phyloP scores from a whole-genome alignment of 2,329 filamentous ascomycete genomes.

The Calycina marina region DNA sequence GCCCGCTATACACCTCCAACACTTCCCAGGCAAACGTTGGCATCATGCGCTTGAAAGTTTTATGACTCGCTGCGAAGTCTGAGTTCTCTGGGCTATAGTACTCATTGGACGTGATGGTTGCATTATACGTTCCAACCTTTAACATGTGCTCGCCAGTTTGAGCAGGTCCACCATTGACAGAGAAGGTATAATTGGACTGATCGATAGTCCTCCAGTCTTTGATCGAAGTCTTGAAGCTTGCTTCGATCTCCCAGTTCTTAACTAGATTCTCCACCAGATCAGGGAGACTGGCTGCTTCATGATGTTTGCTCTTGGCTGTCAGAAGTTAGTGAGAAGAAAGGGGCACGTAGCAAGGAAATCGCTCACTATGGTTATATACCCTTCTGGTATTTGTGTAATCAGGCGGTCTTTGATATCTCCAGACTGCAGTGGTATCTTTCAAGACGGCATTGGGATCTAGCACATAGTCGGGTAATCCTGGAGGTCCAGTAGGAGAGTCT shows the following conservation, averaged over 20 bases:
- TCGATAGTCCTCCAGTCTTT: constrained; percentile 53
- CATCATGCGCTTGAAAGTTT: constrained; percentile 62
- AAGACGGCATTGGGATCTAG: constrained; percentile 43
- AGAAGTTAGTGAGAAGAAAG: not conserved
- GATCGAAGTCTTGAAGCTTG: constrained; percentile 48
- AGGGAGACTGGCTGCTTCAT: constrained; percentile 40
- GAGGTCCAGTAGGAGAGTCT: constrained; percentile 5
- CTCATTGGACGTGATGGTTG: constrained; percentile 46
- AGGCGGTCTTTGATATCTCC: constrained; percentile 45
- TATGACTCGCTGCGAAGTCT: constrained; percentile 50
- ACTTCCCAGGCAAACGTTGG: constrained; percentile 60
- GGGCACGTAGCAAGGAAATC: not conserved
- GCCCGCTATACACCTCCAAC: constrained; percentile 50
- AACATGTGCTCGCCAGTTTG: constrained; percentile 50
- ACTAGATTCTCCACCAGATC: constrained; percentile 53
- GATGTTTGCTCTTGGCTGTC: constrained; percentile 40
- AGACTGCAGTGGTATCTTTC: constrained; percentile 35
- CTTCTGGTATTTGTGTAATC: constrained; percentile 50
- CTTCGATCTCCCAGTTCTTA: constrained; percentile 62
- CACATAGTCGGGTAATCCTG: constrained; percentile 38
- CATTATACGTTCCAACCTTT: constrained; percentile 54
- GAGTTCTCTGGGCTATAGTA: constrained; percentile 48
- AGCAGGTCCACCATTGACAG: constrained; percentile 44
- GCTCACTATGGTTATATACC: constrained; percentile 42
- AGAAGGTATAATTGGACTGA: constrained; percentile 41